Base-by-base conservation (phyloP, 1,284 basidiomycete genomes). In the Pisolithus thermaeus region DNA sequence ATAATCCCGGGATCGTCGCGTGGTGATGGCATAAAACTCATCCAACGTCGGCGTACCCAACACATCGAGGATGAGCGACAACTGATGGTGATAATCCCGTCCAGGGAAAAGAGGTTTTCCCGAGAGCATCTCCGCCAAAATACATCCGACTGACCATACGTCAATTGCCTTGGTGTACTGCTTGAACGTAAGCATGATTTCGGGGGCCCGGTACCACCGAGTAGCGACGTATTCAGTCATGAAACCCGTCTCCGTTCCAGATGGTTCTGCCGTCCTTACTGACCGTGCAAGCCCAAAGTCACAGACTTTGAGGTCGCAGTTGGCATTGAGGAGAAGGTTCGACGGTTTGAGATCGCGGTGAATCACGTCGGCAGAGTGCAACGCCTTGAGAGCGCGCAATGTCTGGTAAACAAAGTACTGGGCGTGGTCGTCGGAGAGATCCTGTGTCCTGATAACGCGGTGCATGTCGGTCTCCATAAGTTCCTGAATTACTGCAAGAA, bases 181-280 rank as follows among this genome's bases (percentile, higher is more conserved):
- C 67, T 94, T 92, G 76, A 97, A 96, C 3, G 92, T 95, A 53
- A 97, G 77, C 94, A 97, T 96, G 71, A 96, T 93, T 68, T 96
- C 93, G 1, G 93, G 93, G 0, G 93, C 93, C 40, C 94, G 83
- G 64, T 96, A 96, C 93, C 89, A 92, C 56, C 87, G 76, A 11
- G 93, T 97, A 3, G 94, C 93, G 44, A 97, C 93, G 64, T 96
- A 95, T 83, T 92, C 87, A 0, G 92, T 95, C 92, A 95, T 94
- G 72, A 92, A 92, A 1, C 91, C 91, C 0, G 84, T 89, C 62
- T 82, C 82, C 4, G 86, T 91, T 32, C 89, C 87, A 25, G 84
- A 87, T 0, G 90, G 89, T 61, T 90, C 83, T 8, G 89, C 88
- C 8, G 90, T 92, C 70, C 86, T 88, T 28, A 92, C 89, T 20